phyloP scores from a whole-genome alignment of 2,329 filamentous ascomycete species.

The Penicillium rolfsii region DNA sequence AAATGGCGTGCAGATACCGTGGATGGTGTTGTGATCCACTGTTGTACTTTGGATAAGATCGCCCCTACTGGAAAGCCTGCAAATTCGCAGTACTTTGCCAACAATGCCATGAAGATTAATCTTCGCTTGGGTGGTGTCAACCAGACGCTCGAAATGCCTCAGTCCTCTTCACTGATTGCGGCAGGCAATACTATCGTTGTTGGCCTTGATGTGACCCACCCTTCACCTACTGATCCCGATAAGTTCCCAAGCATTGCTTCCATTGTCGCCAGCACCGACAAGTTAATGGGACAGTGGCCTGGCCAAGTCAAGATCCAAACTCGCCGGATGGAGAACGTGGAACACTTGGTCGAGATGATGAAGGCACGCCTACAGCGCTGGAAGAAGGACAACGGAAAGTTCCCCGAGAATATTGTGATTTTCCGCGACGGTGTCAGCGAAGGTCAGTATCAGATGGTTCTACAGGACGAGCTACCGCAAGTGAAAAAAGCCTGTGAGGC shows the following conservation, averaged over 20 bases:
- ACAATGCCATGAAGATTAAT: constrained; percentile 76
- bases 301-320: constrained; percentile 61
- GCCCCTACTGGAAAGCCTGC: too few relatives aligned
- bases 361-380: constrained; percentile 66
- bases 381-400: constrained; percentile 56
- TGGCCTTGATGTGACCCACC: constrained; percentile 86
- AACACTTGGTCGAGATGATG: constrained; percentile 63
- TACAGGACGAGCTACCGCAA: constrained; percentile 63
- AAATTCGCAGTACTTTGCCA: constrained; percentile 60
- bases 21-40: constrained; percentile 68
- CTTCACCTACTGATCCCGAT: constrained; percentile 63
- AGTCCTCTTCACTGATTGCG: constrained; percentile 57
- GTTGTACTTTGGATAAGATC: constrained; percentile 47
- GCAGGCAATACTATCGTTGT: constrained; percentile 78
- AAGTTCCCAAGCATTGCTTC: constrained; percentile 73
- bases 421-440: constrained; percentile 90
- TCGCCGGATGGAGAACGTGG: constrained; percentile 67
- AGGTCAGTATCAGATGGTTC: constrained; percentile 71
- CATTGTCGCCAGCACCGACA: constrained; percentile 74
- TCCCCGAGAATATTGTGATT: constrained; percentile 75
- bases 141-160: constrained; percentile 58
- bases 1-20: constrained; percentile 67
- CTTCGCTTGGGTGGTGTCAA: constrained; percentile 76
- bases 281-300: constrained; percentile 73
- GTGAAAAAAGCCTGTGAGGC: constrained; percentile 61